Base-by-base conservation (phyloP, 805 yeast species). In the Metschnikowia reukaufii region DNA sequence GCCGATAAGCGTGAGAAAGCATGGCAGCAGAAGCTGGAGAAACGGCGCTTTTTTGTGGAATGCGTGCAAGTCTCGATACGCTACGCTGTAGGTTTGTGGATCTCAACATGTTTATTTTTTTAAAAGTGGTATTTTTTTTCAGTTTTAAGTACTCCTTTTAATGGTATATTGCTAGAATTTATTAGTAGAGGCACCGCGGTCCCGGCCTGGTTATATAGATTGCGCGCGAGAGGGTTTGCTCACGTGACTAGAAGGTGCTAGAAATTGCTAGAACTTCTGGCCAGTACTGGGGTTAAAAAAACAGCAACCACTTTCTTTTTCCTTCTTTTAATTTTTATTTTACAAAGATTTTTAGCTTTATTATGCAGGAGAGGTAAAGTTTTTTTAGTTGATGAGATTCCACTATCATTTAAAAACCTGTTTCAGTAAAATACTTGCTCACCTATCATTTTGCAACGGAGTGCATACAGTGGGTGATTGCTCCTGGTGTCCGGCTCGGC, bases 171-270 rank as follows among this genome's bases (percentile, higher is more conserved):
- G 18, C 19, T 42, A 40, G n/a, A 17, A 17, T 17, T 18, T 16
- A 6, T 18, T 7, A 27, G 12, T 43, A 12, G 29, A 15, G 32
- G 10, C 18, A 16, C 20, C 18, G 45, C 16, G 30, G 13, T 3
- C 16, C 7, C 38, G 34, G 19, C 29, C 23, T 36, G 36, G 37
- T 36, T 38, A 34, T 47, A 42, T 39, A 47, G 39, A 19, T 20
- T 21, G 31, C 23, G 42, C 29, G 41, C 34, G 29, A 16, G 27
- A 5, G 8, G 35, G 19, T n/a, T 19, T 19, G 29, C 34, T 29
- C 50, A 47, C 50, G 47, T 47, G 50, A 42, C 37, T 37, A 16
- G 48, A 40, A 45, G 38, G 35, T 45, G 49, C 46, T 35, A 12
- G 45, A 42, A 42, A 20, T 17, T 32, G 35, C 42, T 39, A 30